These are phyloP conservation scores for Diaporthe nobilis DNA, from an alignment of 2,329 filamentous ascomycete genomes.

Conservation along the genomic window DNA sequence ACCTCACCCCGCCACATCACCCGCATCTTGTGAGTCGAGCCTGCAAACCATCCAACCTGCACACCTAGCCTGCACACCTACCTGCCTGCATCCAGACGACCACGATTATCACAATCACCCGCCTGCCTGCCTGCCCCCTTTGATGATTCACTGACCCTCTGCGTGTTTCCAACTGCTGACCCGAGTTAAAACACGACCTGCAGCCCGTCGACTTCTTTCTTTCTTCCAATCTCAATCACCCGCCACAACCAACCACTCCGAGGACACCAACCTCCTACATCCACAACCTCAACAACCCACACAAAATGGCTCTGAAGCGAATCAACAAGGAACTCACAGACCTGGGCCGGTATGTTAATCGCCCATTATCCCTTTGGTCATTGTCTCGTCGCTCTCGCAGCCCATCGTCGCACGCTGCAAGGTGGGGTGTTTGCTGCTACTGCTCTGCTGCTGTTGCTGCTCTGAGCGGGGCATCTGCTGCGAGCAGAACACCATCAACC, in stretches of 20 bases:
- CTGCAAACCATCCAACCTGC: slow-evolving; percentile 22
- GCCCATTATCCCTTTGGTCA: slow-evolving; percentile 40
- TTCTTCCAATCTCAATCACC: slow-evolving; percentile 28
- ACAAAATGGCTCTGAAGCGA: slow-evolving; percentile 88
- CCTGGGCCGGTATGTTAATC: slow-evolving; percentile 81
- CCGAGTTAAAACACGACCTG: slow-evolving; percentile 36
- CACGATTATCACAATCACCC: not conserved
- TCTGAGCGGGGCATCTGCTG: slow-evolving; percentile 36
- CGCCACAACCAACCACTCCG: slow-evolving; percentile 41
- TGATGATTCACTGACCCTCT: slow-evolving; percentile 47
- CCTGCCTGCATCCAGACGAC: not conserved
- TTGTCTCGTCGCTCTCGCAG: slow-evolving; percentile 44
- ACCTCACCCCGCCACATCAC: slow-evolving; percentile 24
- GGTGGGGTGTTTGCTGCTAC: slow-evolving; percentile 35
- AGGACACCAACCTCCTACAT: slow-evolving; percentile 42
- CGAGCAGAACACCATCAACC: slow-evolving; percentile 7
- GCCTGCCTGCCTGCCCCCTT: slow-evolving; percentile 7
- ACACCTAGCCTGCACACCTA: not conserved
- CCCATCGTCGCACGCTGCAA: slow-evolving; percentile 45
- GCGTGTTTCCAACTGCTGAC: slow-evolving; percentile 40
- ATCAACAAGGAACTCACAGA: slow-evolving; percentile 96
- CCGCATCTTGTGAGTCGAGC: slow-evolving; percentile 15
- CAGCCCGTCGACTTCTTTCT: slow-evolving; percentile 33
- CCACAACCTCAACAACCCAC: slow-evolving; percentile 46
- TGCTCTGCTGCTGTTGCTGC: not conserved